phyloP scores from a whole-genome alignment of 1,139 yeast species.

The Geotrichum restrictum region DNA sequence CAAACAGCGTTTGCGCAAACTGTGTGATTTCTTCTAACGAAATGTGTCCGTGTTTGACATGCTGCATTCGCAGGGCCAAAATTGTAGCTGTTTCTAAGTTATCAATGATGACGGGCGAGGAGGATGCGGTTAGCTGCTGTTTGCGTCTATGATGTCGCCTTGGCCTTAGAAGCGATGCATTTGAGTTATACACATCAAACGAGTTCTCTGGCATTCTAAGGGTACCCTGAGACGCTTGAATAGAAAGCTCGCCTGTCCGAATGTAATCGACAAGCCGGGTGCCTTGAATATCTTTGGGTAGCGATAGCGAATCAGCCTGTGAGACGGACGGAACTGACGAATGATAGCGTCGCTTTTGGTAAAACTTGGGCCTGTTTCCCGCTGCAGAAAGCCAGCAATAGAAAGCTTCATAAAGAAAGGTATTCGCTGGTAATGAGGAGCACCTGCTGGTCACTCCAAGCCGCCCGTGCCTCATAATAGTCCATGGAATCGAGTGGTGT shows the following conservation, averaged over 20 bases:
- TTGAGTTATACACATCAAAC: constrained; percentile 5
- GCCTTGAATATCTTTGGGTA: neutral
- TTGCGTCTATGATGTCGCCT: constrained; percentile 1
- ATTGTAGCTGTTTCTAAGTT: constrained; percentile 13
- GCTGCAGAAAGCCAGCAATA: neutral
- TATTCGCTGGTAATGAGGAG: neutral
- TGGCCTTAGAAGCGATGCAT: neutral
- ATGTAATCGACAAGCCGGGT: constrained; percentile 5
- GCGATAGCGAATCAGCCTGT: no score
- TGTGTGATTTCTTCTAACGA: constrained; percentile 1
- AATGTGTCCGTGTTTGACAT: constrained; percentile 4
- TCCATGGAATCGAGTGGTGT: neutral
- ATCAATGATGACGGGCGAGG: neutral
- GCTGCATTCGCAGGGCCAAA: constrained; percentile 13
- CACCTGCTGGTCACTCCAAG: neutral
- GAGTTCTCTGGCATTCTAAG: constrained; percentile 1
- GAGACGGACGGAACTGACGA: neutral
- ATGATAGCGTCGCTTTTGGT: neutral
- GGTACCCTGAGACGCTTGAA: constrained; percentile 5
- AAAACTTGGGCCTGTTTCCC: no score
- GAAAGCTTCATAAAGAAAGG: constrained; percentile 1
- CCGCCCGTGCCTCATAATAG: neutral
- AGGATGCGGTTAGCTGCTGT: neutral
- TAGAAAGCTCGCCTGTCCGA: neutral
- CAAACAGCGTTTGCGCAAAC: constrained; percentile 7